Conservation (phyloP, 768 basidiomycete genomes). For the Rhodotorula diobovata region DNA sequence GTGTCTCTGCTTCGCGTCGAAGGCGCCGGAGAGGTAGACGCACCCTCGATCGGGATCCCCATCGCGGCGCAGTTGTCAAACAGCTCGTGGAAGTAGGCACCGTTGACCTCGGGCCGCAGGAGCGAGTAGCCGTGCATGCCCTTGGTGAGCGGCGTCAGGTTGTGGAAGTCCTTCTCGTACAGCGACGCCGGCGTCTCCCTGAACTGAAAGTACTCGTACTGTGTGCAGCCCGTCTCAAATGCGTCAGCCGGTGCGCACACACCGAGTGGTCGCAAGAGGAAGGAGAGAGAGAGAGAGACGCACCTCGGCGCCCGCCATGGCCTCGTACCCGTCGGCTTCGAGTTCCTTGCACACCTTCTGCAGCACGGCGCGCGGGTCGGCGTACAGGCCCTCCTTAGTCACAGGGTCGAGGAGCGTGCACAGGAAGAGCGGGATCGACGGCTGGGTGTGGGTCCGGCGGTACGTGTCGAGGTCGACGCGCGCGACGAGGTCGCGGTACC, state of each 20-base stretch:
- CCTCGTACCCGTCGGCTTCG: slow-evolving; percentile 56
- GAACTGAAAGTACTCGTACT: slow-evolving; percentile 65
- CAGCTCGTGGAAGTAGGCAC: slow-evolving; percentile 79
- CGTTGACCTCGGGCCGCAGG: slow-evolving; percentile 61
- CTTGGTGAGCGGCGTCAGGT: slow-evolving; percentile 74
- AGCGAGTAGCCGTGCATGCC: slow-evolving; percentile 97
- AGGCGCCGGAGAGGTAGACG: slow-evolving; percentile 52
- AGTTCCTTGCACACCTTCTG: slow-evolving; percentile 57
- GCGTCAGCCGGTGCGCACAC: too few relatives aligned
- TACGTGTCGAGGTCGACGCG: slow-evolving; percentile 79
- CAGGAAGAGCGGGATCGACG: slow-evolving; percentile 86
- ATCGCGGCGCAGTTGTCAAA: slow-evolving; percentile 71
- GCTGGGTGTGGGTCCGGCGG: slow-evolving; percentile 86
- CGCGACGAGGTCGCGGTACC: slow-evolving; percentile 83
- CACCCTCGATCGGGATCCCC: slow-evolving; percentile 75
- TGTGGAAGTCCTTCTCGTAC: slow-evolving; percentile 69
- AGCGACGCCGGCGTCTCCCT: slow-evolving; percentile 73
- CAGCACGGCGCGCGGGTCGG: slow-evolving; percentile 81
- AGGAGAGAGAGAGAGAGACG: neutral
- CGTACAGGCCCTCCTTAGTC: slow-evolving; percentile 66
- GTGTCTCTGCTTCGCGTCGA: neutral
- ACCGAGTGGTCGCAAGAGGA: neutral
- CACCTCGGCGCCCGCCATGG: slow-evolving; percentile 47
- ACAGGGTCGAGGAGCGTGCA: slow-evolving; percentile 85
- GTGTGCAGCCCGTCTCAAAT: too few relatives aligned